Evolutionary conservation across 768 basidiomycete genomes (phyloP).

Genomic region (Tubosaeta sp.): DNA sequence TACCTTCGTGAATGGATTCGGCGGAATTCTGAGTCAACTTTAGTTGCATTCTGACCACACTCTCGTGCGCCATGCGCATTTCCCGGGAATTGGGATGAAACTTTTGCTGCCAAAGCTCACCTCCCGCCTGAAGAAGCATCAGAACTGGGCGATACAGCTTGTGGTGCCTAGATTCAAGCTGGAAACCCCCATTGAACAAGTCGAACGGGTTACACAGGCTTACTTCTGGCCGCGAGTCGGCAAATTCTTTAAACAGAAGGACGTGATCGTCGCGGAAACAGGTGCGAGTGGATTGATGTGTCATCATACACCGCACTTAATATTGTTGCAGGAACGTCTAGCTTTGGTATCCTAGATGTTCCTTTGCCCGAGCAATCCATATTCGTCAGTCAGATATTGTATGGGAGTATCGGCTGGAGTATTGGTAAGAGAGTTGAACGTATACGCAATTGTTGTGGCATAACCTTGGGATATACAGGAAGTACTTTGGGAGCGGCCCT

Average conservation of each 20-base stretch:
- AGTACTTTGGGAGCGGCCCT: slow-evolving; percentile 75
- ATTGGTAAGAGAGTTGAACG: slow-evolving; percentile 46
- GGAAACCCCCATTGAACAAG: slow-evolving; percentile 46
- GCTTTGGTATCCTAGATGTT: slow-evolving; percentile 81
- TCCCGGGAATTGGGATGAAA: slow-evolving; percentile 71
- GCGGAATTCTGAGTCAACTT: not conserved
- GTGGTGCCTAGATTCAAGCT: slow-evolving; percentile 40
- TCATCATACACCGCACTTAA: not conserved
- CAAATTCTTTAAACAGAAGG: slow-evolving; percentile 64
- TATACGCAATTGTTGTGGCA: not conserved
- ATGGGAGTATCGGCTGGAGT: slow-evolving; percentile 92
- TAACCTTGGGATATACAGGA: slow-evolving; percentile 30
- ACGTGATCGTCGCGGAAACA: slow-evolving; percentile 86
- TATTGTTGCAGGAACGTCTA: slow-evolving; percentile 54
- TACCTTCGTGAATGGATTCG: not conserved
- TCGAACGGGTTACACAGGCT: slow-evolving; percentile 61
- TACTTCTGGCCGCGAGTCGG: slow-evolving; percentile 84
- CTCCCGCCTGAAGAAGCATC: slow-evolving; percentile 43
- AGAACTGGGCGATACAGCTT: slow-evolving; percentile 37
- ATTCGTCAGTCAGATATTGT: slow-evolving; percentile 74
- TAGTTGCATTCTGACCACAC: slow-evolving; percentile 77
- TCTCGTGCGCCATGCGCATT: slow-evolving; percentile 59
- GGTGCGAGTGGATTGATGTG: slow-evolving; percentile 36
- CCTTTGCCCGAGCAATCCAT: slow-evolving; percentile 67
- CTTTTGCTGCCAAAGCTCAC: slow-evolving; percentile 69